Conservation (phyloP, 345 rosid species). For the Eucalyptus viminalis region DNA sequence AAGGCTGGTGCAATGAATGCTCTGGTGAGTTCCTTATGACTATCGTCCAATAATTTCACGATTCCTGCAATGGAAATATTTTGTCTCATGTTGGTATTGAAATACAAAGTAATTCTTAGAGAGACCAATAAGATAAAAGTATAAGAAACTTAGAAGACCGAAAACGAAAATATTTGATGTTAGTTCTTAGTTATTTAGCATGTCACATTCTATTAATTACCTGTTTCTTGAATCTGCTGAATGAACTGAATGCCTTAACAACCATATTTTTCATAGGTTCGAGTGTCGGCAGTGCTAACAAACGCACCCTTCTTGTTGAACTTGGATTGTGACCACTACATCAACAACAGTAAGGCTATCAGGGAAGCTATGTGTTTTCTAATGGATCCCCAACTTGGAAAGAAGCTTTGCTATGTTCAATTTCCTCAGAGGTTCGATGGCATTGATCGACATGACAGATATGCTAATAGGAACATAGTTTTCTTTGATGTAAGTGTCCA, state of each 20-base stretch:
- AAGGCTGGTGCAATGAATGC: conserved; percentile 99
- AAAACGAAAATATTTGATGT: not conserved
- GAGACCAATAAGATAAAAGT: not conserved
- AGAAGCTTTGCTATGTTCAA: conserved; percentile 93
- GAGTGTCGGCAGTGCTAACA: conserved; percentile 93
- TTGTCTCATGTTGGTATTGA: not conserved
- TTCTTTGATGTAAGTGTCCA: conserved; percentile 71
- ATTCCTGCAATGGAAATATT: not conserved
- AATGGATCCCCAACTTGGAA: conserved; percentile 96
- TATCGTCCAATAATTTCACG: not conserved
- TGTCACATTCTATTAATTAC: not conserved
- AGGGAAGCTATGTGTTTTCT: conserved; percentile 98
- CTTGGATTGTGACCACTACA: conserved; percentile 91
- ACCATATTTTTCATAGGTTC: conserved; percentile 30
- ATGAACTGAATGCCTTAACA: not conserved
- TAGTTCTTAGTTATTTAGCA: not conserved
- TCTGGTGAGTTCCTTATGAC: conserved; percentile 34
- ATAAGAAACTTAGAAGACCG: not conserved
- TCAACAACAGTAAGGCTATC: conserved; percentile 82
- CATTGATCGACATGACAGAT: conserved; percentile 86
- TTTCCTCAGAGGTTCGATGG: conserved; percentile 98
- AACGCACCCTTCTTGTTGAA: conserved; percentile 92
- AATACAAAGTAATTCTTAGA: not conserved
- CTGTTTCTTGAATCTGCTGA: not conserved
- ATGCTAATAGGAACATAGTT: conserved; percentile 86